These are phyloP conservation scores for Gymnopilus junonius DNA, from an alignment of 768 basidiomycete genomes.

Conservation along the genomic window DNA sequence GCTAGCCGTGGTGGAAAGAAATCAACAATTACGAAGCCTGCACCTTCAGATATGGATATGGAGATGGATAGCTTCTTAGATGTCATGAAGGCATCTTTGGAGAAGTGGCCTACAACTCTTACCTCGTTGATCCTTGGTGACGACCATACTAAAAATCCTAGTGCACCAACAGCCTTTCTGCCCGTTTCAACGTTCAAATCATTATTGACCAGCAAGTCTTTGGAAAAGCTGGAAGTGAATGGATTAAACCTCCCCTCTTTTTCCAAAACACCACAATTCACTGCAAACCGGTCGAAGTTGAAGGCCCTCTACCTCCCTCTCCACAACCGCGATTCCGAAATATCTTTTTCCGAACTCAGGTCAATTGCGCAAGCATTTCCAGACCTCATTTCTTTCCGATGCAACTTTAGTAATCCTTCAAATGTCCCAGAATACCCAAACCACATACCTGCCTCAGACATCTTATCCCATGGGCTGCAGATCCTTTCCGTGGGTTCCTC, in stretches of 20 bases:
- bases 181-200: background rate
- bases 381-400: constrained; percentile 9
- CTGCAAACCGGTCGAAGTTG: no score
- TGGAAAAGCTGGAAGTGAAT: constrained; percentile 6
- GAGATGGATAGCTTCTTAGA: background rate
- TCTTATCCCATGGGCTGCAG: background rate
- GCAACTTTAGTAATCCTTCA: background rate
- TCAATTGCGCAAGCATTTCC: constrained; percentile 8
- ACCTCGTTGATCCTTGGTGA: background rate
- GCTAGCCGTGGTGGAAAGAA: no score
- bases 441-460: background rate
- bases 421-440: background rate
- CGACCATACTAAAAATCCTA: no score
- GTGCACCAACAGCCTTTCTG: background rate
- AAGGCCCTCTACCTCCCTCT: constrained; percentile 11
- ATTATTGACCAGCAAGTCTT: background rate
- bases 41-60: background rate
- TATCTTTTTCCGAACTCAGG: background rate
- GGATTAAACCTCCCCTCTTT: background rate
- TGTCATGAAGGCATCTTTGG: background rate
- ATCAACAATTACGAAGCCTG: no score
- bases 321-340: background rate
- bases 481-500: constrained; percentile 6
- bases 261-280: background rate
- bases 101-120: background rate